These are phyloP conservation scores for Tephrocybe rancida DNA, from an alignment of 768 basidiomycete genomes.

Conservation along the genomic window DNA sequence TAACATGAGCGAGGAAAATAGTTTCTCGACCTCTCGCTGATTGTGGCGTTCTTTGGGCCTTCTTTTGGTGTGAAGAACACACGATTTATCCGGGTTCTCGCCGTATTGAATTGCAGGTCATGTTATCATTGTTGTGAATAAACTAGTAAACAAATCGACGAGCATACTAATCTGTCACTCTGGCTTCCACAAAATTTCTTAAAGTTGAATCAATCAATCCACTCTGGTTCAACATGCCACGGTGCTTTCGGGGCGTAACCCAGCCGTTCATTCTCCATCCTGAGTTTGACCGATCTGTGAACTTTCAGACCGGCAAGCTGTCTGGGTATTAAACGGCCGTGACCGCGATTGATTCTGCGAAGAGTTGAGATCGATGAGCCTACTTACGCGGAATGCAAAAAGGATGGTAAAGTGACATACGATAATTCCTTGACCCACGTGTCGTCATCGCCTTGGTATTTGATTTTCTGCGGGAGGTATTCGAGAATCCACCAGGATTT, in stretches of 20 bases:
- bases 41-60: too few species aligned
- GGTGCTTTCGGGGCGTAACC: slow-evolving; percentile 43
- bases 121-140: too few species aligned
- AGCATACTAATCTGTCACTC: not conserved
- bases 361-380: not conserved
- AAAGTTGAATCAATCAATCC: slow-evolving; percentile 36
- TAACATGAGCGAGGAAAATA: too few species aligned
- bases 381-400: not conserved
- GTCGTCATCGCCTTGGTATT: slow-evolving; percentile 42
- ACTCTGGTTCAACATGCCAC: slow-evolving; percentile 35
- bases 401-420: slow-evolving; percentile 27
- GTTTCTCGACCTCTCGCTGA: too few species aligned
- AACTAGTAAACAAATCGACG: too few species aligned
- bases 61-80: too few species aligned
- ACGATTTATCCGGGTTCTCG: too few species aligned
- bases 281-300: slow-evolving; percentile 48
- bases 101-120: too few species aligned
- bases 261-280: slow-evolving; percentile 40
- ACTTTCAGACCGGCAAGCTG: slow-evolving; percentile 39
- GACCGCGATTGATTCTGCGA: slow-evolving; percentile 43
- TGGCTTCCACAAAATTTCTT: not conserved
- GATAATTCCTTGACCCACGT: slow-evolving; percentile 37
- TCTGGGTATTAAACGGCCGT: slow-evolving; percentile 42
- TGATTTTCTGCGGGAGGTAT: slow-evolving; percentile 40
- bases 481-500: slow-evolving; percentile 72